Evolutionary conservation across 768 basidiomycete genomes (phyloP), one percentile per base, ranked within the genome.

Genomic region (Tylopilus vinaceipallidus): DNA sequence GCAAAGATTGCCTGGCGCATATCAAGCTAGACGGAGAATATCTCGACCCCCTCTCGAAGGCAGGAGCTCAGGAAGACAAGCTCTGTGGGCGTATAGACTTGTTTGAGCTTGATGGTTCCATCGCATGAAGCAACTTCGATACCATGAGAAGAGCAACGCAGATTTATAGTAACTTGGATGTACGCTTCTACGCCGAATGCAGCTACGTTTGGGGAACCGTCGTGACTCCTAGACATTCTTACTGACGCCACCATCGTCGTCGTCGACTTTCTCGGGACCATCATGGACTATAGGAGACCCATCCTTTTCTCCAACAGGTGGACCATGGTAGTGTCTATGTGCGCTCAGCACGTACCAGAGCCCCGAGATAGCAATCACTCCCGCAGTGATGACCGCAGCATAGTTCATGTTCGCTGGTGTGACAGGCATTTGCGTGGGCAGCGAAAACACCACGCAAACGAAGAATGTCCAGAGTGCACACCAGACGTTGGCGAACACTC

Each of bases 291-390:
- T 47, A 6, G 11, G 38, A 10, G 23, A n/a, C n/a, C n/a, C n/a
- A n/a, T n/a, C n/a, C n/a, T n/a, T 14, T 14, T 5, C 37, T 1
- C 2, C 45, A 9, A 14, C 11, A n/a, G 40, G 40, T 24, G 83
- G 81, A n/a, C 83, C 83, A 33, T 71, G 70, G 56, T 82, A 84
- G 54, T 83, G 77, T 44, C 69, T 74, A 50, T 76, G 77, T 20
- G 79, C 83, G 26, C 75, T 69, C 20, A 74, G 47, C 49, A 77
- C 53, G 64, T 83, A 84, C 82, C 81, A 84, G 4, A 70, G 44
- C 32, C 79, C 75, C 48, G 62, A 56, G 8, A 42, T 1, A 11
- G 38, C 45, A 19, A 65, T 46, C 35, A 66, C 57, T 14, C 56
- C 59, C 8, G 66, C 57, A 4, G 43, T 46, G 43, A 69, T 61